Base-by-base conservation (phyloP, 306 rosid genomes). In the Betula pendula region DNA sequence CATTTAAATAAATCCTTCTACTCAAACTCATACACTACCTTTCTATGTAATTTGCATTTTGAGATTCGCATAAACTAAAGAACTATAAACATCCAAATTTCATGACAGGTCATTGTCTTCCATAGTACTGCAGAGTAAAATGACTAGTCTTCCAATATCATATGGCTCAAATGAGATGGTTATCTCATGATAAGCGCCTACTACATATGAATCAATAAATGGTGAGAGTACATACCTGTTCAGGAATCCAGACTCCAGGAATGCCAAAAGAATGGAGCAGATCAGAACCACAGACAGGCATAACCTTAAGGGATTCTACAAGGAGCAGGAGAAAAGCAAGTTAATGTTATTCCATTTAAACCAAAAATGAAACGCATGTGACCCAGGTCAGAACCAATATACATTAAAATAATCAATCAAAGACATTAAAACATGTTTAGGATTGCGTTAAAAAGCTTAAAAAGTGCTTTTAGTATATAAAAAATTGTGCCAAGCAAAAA, bases 241-340 rank as follows among this genome's bases (percentile, higher is more conserved):
- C 94, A 3, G 47, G 85, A 63, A 88, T 82, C 99, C 97, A 95
- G 22, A 76, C 14, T 83, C 94, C 96, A 77, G 97, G 97, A 82
- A 82, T 80, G 66, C 85, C 72, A 75, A 92, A 95, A 74, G 97
- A 92, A 33, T 87, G 91, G 47, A 95, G 87, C 53, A 95, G 92
- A 88, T 95, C 99, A 49, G 99, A 92, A 82, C 97, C 99, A 52
- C 99, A 95, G 33, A 91, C 87, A 58, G 92, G 90, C 96, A 92
- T 87, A 85, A 91, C 90, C 86, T 86, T 89, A 35, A 95, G 87
- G 67, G 89, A 84, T 88, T 89, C 99, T 92, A 79, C 52, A 80
- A 82, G 65, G 82, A 76, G 76, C 47, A 75, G 70, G 71, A 72
- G 58, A 76, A 31, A 79, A 76, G 2, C 67, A 43, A 19, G 73